Base-by-base conservation (phyloP, 192 early-diverging fungal species). In the Coemansia aciculifera region DNA sequence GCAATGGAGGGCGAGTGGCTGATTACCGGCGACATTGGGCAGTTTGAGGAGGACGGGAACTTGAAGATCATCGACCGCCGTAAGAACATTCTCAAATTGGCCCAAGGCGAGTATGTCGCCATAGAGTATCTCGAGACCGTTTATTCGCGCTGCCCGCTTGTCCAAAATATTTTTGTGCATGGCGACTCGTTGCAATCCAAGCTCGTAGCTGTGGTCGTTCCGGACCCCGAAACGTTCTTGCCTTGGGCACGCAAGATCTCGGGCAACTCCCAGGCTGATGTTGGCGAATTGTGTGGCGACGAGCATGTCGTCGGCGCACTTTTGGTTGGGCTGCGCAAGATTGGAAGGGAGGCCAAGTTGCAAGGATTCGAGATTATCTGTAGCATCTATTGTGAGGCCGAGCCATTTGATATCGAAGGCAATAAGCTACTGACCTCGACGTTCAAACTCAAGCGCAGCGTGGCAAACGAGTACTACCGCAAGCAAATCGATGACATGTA, bases 31-130 rank as follows among this genome's bases (percentile, higher is more conserved):
- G 96, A 98, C 77, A 91, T 98, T 72, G 94, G 91, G 51, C 73
- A 84, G 64, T 85, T 91, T 75, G 89, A 94, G 68, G 82, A 77
- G 9, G 77, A 85, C 24, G 94, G 93, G 17, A 86, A 89, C 31
- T 27, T 97, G 44, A 77, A 77, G 52, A 90, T 98, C 66, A 90
- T 98, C 71, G 94, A 95, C 83, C 89, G 94, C 48, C 78, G 90
- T 29, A 94, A 90, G 82, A 89, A 91, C 63, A 91, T 93, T 17
- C 87, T 94, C 69, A 92, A 93, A 78, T 81, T 97, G 51, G 81
- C 91, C 19, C 93, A 95, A 68, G 95, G 97, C 61, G 94, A 95
- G 77, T 98, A 94, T 70, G 88, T 98, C 63, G 94, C 95, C 3
- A 90, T 93, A 34, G 97, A 98, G 81, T 88, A 92, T 78, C 85